A percentile compares a stretch with the other conserved stretches of the same genome.
These are phyloP conservation scores for Scenedesmus sp. DNA, from an alignment of 163 green algal species.

Conservation along the genomic window DNA sequence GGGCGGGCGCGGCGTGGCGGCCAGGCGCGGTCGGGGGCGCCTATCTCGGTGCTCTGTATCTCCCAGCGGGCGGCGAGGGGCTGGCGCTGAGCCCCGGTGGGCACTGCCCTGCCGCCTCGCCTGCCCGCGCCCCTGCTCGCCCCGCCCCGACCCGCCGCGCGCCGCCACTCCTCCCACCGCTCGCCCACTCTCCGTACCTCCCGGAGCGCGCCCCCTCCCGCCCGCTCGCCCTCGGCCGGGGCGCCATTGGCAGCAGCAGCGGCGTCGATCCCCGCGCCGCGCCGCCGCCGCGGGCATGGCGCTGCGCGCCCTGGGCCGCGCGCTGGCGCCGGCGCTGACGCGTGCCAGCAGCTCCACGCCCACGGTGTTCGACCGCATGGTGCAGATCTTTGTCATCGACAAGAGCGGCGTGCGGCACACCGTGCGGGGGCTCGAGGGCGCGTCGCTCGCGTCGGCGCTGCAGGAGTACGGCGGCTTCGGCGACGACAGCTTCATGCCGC, in stretches of 20 bases:
- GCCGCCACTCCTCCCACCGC: too few relatives aligned
- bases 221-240: too few relatives aligned
- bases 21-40: too few relatives aligned
- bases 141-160: too few relatives aligned
- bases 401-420: conserved; percentile 57
- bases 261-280: not conserved
- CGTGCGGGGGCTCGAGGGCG: conserved; percentile 51
- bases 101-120: too few relatives aligned
- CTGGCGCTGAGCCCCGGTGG: too few relatives aligned
- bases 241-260: not conserved
- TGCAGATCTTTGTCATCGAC: conserved; percentile 65
- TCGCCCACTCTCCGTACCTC: too few relatives aligned
- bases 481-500: conserved; percentile 39
- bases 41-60: too few relatives aligned
- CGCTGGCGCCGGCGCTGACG: conserved; percentile 10
- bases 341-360: conserved; percentile 40
- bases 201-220: too few relatives aligned
- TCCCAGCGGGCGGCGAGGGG: too few relatives aligned
- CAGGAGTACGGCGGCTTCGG: conserved; percentile 35
- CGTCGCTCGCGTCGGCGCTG: conserved; percentile 47
- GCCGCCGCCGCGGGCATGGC: conserved; percentile 22
- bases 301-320: conserved; percentile 19
- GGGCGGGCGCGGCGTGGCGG: too few relatives aligned
- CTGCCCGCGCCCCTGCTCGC: too few relatives aligned
- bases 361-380: conserved; percentile 67